Evolutionary conservation across 108 stramenopile species (phyloP), one percentile per base, ranked within the genome.

Genomic region (Nitzschia palea): DNA sequence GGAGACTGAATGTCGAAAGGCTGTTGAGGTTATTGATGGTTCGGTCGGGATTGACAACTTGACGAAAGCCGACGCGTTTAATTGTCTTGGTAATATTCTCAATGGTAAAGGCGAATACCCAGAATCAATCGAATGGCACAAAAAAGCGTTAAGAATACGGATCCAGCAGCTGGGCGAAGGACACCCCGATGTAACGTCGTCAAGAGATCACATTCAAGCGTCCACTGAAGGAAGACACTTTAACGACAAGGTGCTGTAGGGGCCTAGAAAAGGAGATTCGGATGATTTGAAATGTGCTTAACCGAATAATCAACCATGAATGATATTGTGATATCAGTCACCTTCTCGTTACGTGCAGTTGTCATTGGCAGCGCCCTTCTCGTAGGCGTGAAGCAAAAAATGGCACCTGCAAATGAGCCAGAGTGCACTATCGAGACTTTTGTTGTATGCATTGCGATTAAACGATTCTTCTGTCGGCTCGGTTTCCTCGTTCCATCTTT

Each of bases 361-460:
- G n/a, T n/a, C n/a, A n/a, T n/a, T n/a, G n/a, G n/a, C n/a, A n/a
- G n/a, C n/a, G n/a, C n/a, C n/a, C n/a, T 3, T 50, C 56, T 54
- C 61, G 27, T 54, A 10, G 0, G 25, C 27, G 8, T 56, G 44
- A 23, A 86, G 36, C 22, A 81, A 65, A 8, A 37, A 57, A 23
- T 79, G 71, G 64, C 82, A 83, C 37, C 82, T 68, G 15, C 74
- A 60, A n/a, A 86, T 70, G 42, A 86, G 76, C 82, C 82, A 86
- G n/a, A 86, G 66, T 0, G 75, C 79, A 42, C 70, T 81, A 14
- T 66, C 62, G 32, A 79, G 28, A 6, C 70, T 75, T 53, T 86
- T 86, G 65, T 86, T 86, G 82, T 86, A 86, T 0, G 82, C 78
- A 48, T 80, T 82, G 31, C 80, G 70, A 51, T 86, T 86, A 43